A percentile compares a stretch with the other conserved stretches of the same genome.
phyloP scores from a whole-genome alignment of 2,329 filamentous ascomycete genomes.

The Ophiostoma fasciatum region DNA sequence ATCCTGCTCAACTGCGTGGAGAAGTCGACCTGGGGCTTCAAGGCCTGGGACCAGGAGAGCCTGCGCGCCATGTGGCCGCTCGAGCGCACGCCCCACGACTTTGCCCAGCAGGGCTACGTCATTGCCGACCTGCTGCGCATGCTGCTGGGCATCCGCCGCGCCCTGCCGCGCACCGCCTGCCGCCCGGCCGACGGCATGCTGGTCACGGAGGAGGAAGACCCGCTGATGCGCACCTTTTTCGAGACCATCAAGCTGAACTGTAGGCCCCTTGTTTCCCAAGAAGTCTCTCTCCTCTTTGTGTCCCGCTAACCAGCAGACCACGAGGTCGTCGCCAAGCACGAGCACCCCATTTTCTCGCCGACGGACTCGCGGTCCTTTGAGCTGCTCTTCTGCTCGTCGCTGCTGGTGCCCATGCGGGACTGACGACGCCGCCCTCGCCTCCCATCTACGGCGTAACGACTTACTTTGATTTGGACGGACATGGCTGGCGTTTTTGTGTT shows the following conservation, averaged over 20 bases:
- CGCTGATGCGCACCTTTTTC: conserved; percentile 35
- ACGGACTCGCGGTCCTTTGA: conserved; percentile 31
- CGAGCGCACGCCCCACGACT: conserved; percentile 39
- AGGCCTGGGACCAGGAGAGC: conserved; percentile 50
- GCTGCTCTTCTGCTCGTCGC: conserved; percentile 28
- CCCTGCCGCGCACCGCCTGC: conserved; percentile 36
- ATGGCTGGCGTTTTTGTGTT: too few relatives aligned
- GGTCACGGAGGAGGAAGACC: conserved; percentile 29
- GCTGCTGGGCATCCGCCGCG: conserved; percentile 45
- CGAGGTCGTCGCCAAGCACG: conserved; percentile 30
- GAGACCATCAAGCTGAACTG: conserved; percentile 40
- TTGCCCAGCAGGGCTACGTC: conserved; percentile 43
- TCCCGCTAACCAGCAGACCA: conserved; percentile 16
- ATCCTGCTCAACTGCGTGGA: conserved; percentile 52
- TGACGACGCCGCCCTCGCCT: too few relatives aligned
- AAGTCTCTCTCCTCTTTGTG: background rate
- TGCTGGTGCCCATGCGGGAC: conserved; percentile 27
- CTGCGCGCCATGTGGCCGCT: conserved; percentile 47
- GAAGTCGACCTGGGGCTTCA: conserved; percentile 55
- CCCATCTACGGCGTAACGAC: too few relatives aligned
- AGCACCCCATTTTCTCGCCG: conserved; percentile 35
- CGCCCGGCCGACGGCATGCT: conserved; percentile 33
- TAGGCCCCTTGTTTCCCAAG: too few relatives aligned
- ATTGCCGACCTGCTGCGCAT: conserved; percentile 45
- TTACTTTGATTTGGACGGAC: too few relatives aligned